These are phyloP conservation scores for Clausena lansium DNA, from an alignment of 345 rosid species.

Conservation along the genomic window DNA sequence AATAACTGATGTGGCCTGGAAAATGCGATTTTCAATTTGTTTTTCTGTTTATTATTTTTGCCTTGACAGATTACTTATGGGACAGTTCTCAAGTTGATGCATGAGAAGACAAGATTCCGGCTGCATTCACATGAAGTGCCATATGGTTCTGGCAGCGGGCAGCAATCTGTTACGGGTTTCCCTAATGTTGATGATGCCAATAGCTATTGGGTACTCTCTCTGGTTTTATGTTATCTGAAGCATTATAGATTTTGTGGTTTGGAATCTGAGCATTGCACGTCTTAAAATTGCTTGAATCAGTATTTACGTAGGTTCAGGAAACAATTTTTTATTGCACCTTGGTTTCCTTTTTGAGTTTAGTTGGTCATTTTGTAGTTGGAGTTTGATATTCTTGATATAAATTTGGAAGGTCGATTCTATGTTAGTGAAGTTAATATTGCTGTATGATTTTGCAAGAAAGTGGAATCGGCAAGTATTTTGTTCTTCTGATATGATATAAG, in stretches of 20 bases:
- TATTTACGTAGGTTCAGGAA: too few relatives aligned
- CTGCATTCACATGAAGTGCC: conserved; percentile 99
- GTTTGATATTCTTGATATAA: neutral
- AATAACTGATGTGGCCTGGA: neutral
- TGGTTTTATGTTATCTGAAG: neutral
- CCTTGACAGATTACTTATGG: conserved; percentile 79
- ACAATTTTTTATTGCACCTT: neutral
- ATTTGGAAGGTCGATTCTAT: neutral
- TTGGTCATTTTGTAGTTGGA: neutral
- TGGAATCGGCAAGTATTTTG: neutral
- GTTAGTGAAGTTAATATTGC: neutral
- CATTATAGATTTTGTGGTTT: neutral
- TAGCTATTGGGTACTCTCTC: conserved; percentile 83
- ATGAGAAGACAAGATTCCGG: conserved; percentile 79
- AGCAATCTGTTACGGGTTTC: conserved; percentile 95
- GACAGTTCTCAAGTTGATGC: conserved; percentile 81
- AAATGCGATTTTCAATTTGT: neutral
- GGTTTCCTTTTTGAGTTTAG: neutral
- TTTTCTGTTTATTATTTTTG: neutral
- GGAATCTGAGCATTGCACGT: neutral
- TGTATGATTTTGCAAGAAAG: neutral
- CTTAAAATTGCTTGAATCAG: neutral
- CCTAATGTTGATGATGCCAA: conserved; percentile 85
- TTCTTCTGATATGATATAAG: neutral
- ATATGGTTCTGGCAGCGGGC: conserved; percentile 98